These are phyloP conservation scores for Schizosaccharomyces osmophilus DNA, from an alignment of 805 yeast species.

Conservation along the genomic window DNA sequence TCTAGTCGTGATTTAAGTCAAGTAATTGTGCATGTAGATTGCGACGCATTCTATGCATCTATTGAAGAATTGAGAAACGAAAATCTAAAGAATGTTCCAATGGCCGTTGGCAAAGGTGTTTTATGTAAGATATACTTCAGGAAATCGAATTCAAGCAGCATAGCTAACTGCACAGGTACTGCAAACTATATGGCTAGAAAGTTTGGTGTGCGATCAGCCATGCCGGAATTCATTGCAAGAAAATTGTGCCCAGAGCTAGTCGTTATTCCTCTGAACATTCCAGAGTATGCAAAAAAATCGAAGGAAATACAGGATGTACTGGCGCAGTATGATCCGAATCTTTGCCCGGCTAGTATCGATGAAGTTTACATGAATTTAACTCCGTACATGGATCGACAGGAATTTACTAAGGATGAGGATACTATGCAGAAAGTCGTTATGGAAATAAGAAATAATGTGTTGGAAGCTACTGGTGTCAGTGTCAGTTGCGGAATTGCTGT, in stretches of 20 bases:
- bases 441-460: slow-evolving; percentile 21
- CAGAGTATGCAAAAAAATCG: slow-evolving; percentile 42
- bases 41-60: slow-evolving; percentile 78
- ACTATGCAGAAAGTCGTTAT: slow-evolving; percentile 9
- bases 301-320: slow-evolving; percentile 36
- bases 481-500: slow-evolving; percentile 59
- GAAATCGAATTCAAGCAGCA: not conserved
- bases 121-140: slow-evolving; percentile 3
- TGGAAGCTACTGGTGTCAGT: slow-evolving; percentile 27
- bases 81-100: slow-evolving; percentile 30
- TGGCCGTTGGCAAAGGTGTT: slow-evolving; percentile 53
- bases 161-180: slow-evolving; percentile 3
- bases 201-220: slow-evolving; percentile 62
- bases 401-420: not conserved
- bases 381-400: not conserved
- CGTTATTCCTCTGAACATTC: slow-evolving; percentile 49
- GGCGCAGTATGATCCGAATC: slow-evolving; percentile 18
- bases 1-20: slow-evolving; percentile 7
- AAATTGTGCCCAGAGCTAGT: slow-evolving; percentile 40
- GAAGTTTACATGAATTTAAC: slow-evolving; percentile 11
- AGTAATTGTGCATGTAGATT: slow-evolving; percentile 11
- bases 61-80: slow-evolving; percentile 47
- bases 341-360: slow-evolving; percentile 48
- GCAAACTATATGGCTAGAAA: slow-evolving; percentile 72
- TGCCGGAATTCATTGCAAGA: slow-evolving; percentile 60